Evolutionary conservation across 2,329 filamentous ascomycete genomes (phyloP), one percentile per base, ranked within the genome.

Genomic region (Cytospora leucostoma): DNA sequence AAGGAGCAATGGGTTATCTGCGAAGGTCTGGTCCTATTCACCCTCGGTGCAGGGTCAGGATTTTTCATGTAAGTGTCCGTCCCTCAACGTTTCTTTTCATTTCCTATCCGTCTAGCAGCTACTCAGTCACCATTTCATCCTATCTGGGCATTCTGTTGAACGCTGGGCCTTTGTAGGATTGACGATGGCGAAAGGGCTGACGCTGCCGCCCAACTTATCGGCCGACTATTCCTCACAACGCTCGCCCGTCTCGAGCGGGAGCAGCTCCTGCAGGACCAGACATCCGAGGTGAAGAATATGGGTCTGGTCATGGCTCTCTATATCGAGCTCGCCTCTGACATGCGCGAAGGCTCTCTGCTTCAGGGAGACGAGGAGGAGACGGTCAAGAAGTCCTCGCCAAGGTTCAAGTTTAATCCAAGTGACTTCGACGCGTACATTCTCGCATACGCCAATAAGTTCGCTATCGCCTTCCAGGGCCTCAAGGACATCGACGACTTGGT

Each of bases 1-100:
- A 71, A 72, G 59, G 74, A 76, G 66, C 71, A 75, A 66, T 78
- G 75, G 75, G 70, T 69, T 17, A 67, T 80, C 3, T 79, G 79
- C 57, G 77, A 80, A 66, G 73, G 66, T 3, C 61, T 75, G 8
- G 73, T 56, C 1, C 67, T 75, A 34, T 76, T 75, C 59, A 65
- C 68, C 5, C 56, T 61, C 3, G 62, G 66, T 4, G 19, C 10
- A 2, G 55, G 71, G 7, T 44, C 34, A 8, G 27, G 65, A 0
- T 50, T 74, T 54, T 61, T 35, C 37, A 63, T 47, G 71, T 74
- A 67, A 32, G 67, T 61, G 27, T 34, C n/a, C 11, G 10, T 3
- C 33, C 15, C 10, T 34, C 33, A n/a, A 4, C 4, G n/a, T 38
- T 35, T 19, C 5, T 40, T 40, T 17, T 40, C 12, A n/a, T n/a